Evolutionary conservation across 257 asterid species (phyloP), one percentile per base, ranked within the genome.

Genomic region (Solanum peruvianum): DNA sequence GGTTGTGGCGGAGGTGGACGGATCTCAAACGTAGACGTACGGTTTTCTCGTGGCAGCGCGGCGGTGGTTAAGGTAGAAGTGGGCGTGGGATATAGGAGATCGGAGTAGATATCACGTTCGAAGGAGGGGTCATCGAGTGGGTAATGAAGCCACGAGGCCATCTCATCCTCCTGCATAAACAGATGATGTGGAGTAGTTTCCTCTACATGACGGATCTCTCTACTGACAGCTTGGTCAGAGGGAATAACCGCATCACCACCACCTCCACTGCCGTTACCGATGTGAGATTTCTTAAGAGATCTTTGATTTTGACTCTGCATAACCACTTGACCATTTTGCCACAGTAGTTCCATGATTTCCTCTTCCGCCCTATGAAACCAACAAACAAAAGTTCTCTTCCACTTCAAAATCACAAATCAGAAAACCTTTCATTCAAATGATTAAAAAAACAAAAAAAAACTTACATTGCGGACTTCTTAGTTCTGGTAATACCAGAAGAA

Each of bases 141-240:
- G 39, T 93, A 93, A 85, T 94, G 97, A 35, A 96, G 97, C 98
- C 98, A 96, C 6, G 98, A 90, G 9, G 98, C 90, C 98, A 96
- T 92, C 91, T 96, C 99, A 16, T 93, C 98, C 86, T 95, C 98
- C 86, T 94, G 98, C 93, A 96, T 93, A 90, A 93, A 94, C 85
- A 96, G 85, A 82, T 94, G 93, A 16, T 92, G 93, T 37, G 85
- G 72, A 44, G 88, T 73, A 18, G 25, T 91, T 87, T 75, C 89
- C 7, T 76, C 89, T 85, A 88, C 25, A 73, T 88, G 86, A 49
- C 94, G 92, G 90, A 90, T 91, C 90, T 93, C 96, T 47, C 91
- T 87, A 87, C 87, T 25, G 29, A 66, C 60, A 33, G 89, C 87
- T 25, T 87, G 89, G 2, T 85, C 93, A 20, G 87, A 82, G 80